Percentiles rank a stretch among this genome's conserved stretches.
These are phyloP conservation scores for Cyclostephanos tholiformis DNA, from an alignment of 108 stramenopile species.

Conservation along the genomic window DNA sequence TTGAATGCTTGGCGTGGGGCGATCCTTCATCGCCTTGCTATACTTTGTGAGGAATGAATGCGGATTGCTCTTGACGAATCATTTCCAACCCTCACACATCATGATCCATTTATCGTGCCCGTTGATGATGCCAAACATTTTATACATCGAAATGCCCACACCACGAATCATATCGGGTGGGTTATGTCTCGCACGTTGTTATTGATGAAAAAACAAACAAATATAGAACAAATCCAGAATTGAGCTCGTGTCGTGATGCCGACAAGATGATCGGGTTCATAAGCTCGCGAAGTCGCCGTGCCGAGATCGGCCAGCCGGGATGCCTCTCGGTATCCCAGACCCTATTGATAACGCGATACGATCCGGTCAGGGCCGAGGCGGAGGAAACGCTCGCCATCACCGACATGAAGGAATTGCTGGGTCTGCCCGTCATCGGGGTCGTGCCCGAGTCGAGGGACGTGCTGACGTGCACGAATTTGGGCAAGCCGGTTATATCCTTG, in stretches of 20 bases:
- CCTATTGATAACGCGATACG: conserved; percentile 65
- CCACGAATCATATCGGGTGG: too few relatives aligned
- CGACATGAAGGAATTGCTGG: conserved; percentile 68
- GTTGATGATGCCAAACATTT: too few relatives aligned
- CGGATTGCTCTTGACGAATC: too few relatives aligned
- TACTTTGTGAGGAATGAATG: too few relatives aligned
- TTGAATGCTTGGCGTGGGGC: too few relatives aligned
- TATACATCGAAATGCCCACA: too few relatives aligned
- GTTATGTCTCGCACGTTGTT: not conserved
- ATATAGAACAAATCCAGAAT: conserved; percentile 58
- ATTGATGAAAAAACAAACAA: not conserved
- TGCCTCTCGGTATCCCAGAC: conserved; percentile 45
- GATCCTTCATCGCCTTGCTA: too few relatives aligned
- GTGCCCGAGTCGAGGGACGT: conserved; percentile 69
- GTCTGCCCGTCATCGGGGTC: conserved; percentile 64
- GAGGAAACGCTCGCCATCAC: conserved; percentile 52
- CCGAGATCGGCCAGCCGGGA: conserved; percentile 49
- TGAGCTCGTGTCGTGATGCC: conserved; percentile 62
- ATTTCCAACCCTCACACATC: too few relatives aligned
- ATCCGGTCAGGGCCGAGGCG: conserved; percentile 52
- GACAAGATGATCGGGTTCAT: conserved; percentile 84
- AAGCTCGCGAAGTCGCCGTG: conserved; percentile 49
- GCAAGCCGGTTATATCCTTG: conserved; percentile 61
- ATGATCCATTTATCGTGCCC: too few relatives aligned
- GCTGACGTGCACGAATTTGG: conserved; percentile 67